Percentiles rank a stretch among this genome's conserved stretches.
Conservation (phyloP, 202 grass and related monocot species). For the Eragrostis tef region DNA sequence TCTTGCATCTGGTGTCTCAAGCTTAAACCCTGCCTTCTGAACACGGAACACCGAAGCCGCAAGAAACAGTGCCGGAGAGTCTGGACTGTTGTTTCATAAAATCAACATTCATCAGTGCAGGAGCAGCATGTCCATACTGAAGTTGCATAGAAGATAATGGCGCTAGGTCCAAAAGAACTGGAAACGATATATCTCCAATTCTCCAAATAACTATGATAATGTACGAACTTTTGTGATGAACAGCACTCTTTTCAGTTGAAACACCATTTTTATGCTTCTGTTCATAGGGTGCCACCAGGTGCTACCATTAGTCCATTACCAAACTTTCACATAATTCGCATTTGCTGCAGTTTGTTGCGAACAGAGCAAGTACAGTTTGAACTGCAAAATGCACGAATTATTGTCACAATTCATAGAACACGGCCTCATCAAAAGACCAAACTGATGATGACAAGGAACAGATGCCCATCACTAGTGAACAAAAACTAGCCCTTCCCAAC, state of each 20-base stretch:
- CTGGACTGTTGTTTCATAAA: no score
- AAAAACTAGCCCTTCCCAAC: not conserved
- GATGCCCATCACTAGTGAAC: constrained; percentile 18
- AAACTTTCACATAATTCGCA: constrained; percentile 8
- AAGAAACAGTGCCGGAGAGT: not conserved
- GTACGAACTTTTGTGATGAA: not conserved
- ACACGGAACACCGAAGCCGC: not conserved
- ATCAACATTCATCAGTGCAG: no score
- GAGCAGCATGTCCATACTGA: no score
- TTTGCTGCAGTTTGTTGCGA: not conserved
- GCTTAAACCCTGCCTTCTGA: constrained; percentile 2
- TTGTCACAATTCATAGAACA: constrained; percentile 36
- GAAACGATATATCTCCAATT: no score
- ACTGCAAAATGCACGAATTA: constrained; percentile 47
- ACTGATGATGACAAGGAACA: constrained; percentile 25
- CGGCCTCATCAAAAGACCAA: constrained; percentile 3
- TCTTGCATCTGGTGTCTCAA: not conserved
- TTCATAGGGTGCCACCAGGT: not conserved
- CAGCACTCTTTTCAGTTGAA: not conserved
- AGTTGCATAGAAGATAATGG: no score
- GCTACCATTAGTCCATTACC: not conserved
- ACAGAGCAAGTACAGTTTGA: constrained; percentile 12
- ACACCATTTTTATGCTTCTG: not conserved
- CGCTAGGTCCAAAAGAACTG: no score
- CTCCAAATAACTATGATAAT: no score